phyloP scores from a whole-genome alignment of 2,329 filamentous ascomycete species.

The Aspergillus sp. region DNA sequence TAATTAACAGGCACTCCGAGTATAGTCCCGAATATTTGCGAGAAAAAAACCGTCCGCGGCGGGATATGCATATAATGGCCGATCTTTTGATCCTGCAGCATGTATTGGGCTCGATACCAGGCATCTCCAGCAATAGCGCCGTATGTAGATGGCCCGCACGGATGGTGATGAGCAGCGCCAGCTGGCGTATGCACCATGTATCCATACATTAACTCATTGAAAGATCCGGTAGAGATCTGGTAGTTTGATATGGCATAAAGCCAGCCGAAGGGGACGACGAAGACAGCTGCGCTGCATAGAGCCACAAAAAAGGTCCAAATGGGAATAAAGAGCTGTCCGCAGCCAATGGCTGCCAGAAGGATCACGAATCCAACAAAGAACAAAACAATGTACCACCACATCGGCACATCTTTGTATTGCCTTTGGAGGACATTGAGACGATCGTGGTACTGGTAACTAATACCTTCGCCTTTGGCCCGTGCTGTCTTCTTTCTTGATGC shows the following conservation, averaged over 20 bases:
- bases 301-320: constrained; percentile 54
- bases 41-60: constrained; percentile 52
- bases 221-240: constrained; percentile 47
- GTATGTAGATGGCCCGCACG: constrained; percentile 51
- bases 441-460: constrained; percentile 51
- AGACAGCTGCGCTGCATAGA: constrained; percentile 46
- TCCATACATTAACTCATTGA: constrained; percentile 54
- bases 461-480: constrained; percentile 22
- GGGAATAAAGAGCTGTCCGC: constrained; percentile 49
- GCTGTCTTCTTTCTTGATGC: constrained; percentile 26
- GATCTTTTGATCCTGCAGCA: constrained; percentile 57
- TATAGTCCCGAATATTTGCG: constrained; percentile 51
- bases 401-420: constrained; percentile 50
- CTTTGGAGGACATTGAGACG: constrained; percentile 53
- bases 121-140: constrained; percentile 53
- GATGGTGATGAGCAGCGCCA: constrained; percentile 46
- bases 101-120: constrained; percentile 52
- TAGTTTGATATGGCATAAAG: constrained; percentile 54
- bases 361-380: constrained; percentile 44
- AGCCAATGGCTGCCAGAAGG: constrained; percentile 45
- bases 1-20: constrained; percentile 56
- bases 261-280: constrained; percentile 52
- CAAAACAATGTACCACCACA: constrained; percentile 50
- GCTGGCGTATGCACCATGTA: constrained; percentile 48
- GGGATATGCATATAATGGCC: constrained; percentile 57